Conservation (phyloP, 352 stramenopile genomes). For the Phytophthora brassicae region DNA sequence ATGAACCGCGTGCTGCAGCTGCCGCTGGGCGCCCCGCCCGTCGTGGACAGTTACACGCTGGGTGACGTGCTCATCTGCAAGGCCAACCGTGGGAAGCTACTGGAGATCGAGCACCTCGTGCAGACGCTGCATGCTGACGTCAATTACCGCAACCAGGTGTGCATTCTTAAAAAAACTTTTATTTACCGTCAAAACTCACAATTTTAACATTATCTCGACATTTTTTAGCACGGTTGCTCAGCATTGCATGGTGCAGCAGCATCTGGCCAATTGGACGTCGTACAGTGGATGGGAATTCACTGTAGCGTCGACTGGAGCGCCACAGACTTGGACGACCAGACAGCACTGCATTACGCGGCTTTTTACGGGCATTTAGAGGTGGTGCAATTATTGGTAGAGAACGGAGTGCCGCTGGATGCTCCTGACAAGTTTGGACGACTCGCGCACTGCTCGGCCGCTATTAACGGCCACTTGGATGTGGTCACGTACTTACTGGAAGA, state of each 20-base stretch:
- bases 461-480: constrained; percentile 88
- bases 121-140: constrained; percentile 77
- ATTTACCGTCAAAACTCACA: too few species aligned
- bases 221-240: constrained; percentile 73
- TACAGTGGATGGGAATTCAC: constrained; percentile 74
- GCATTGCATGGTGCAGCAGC: constrained; percentile 76
- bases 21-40: constrained; percentile 48
- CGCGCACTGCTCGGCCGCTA: constrained; percentile 79
- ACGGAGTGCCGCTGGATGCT: constrained; percentile 76
- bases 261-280: constrained; percentile 77
- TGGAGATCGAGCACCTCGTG: constrained; percentile 76
- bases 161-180: too few species aligned
- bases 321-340: constrained; percentile 83
- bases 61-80: constrained; percentile 88
- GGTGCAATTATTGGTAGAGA: constrained; percentile 81
- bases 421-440: constrained; percentile 84
- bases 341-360: constrained; percentile 81
- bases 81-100: constrained; percentile 79
- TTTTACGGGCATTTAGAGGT: constrained; percentile 89
- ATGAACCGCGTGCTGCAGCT: constrained; percentile 76
- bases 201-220: too few species aligned
- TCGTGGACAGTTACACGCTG: constrained; percentile 80
- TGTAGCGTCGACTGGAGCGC: constrained; percentile 59
- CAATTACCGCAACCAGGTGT: constrained; percentile 84
- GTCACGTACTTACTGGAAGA: constrained; percentile 84